Conservation (phyloP, 768 basidiomycete genomes). For the Pleurotus platypus region DNA sequence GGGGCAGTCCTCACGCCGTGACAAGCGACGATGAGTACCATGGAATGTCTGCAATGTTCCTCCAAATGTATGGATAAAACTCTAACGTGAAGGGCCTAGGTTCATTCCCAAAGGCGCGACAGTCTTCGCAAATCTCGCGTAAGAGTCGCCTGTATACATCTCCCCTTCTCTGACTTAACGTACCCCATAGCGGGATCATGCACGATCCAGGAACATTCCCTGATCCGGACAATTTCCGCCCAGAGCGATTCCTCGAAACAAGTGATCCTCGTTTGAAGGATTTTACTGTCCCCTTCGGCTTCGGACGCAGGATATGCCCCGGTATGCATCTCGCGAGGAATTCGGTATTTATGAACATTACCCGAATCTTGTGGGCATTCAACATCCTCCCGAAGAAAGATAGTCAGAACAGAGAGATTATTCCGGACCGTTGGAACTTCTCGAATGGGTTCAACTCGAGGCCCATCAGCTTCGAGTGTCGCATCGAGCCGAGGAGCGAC, state of each 20-base stretch:
- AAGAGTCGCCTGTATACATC: constrained; percentile 1
- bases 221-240: constrained; percentile 30
- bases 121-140: constrained; percentile 31
- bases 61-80: not conserved
- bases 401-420: constrained; percentile 12
- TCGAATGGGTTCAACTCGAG: constrained; percentile 32
- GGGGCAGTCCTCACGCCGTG: constrained; percentile 33
- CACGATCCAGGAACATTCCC: constrained; percentile 27
- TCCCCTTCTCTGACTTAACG: not conserved
- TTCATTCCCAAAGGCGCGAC: constrained; percentile 34
- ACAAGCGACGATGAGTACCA: constrained; percentile 34
- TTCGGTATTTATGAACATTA: constrained; percentile 30
- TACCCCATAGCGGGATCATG: constrained; percentile 25
- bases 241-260: constrained; percentile 36
- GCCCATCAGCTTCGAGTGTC: constrained; percentile 28
- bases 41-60: constrained; percentile 23
- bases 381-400: constrained; percentile 23
- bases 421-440: constrained; percentile 23
- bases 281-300: constrained; percentile 35
- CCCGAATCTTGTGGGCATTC: constrained; percentile 32
- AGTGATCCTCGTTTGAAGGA: constrained; percentile 20
- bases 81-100: constrained; percentile 8
- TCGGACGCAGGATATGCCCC: constrained; percentile 36
- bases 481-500: constrained; percentile 20
- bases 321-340: constrained; percentile 32